Evolutionary conservation across 139 green algal species (phyloP).

Genomic region (Zygnema cylindricum): DNA sequence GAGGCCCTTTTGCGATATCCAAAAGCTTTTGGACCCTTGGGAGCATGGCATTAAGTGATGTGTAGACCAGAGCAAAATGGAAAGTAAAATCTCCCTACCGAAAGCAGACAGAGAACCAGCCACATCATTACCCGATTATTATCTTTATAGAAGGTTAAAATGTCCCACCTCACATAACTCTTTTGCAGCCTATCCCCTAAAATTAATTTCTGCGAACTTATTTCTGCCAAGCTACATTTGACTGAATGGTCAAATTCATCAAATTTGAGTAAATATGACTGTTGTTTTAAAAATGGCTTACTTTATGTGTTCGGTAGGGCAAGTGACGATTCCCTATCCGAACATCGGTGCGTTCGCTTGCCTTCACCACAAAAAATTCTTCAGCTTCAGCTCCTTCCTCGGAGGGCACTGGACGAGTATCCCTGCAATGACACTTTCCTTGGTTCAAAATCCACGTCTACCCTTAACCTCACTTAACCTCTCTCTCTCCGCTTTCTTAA

Average conservation of each 20-base stretch:
- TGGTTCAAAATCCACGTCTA: no score
- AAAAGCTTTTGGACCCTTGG: conserved; percentile 63
- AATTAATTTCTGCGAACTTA: no score
- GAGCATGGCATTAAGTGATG: conserved; percentile 64
- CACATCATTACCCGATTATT: no score
- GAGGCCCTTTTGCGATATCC: conserved; percentile 24
- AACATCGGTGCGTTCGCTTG: conserved; percentile 64
- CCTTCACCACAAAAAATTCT: conserved; percentile 62
- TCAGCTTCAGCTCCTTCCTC: conserved; percentile 42
- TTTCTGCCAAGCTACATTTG: no score
- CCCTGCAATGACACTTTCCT: background rate
- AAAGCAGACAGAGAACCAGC: no score
- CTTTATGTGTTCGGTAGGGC: conserved; percentile 58
- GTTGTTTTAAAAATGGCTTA: background rate
- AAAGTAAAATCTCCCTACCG: conserved; percentile 56
- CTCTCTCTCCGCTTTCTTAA: no score
- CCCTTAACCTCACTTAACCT: no score
- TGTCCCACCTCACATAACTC: no score
- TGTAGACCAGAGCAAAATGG: conserved; percentile 68
- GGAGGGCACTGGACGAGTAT: background rate
- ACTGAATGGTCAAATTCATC: no score
- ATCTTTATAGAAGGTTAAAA: no score
- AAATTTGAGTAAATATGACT: no score
- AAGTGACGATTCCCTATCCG: conserved; percentile 51
- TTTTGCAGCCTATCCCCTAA: no score